Base-by-base conservation (phyloP, 2,329 filamentous ascomycete species). In the Botrytis fragariae region DNA sequence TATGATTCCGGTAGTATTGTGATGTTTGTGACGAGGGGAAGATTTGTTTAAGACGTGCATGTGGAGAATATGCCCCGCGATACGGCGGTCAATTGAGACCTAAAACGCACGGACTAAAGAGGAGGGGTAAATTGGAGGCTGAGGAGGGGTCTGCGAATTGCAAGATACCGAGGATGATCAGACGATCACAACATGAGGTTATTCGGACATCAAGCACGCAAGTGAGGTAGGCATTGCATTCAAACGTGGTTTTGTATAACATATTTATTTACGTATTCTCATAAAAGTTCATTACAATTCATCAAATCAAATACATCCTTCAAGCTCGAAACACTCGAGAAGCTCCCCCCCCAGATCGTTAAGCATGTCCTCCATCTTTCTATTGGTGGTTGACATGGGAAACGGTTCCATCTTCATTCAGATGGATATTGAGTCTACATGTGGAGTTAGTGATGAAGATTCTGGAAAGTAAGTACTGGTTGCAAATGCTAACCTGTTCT, bases 351-450 rank as follows among this genome's bases (percentile, higher is more conserved):
- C 16, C 37, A 48, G 25, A 68, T 37, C 48, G 16, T 37, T 20
- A 42, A 12, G n/a, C 35, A 29, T 18, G 4, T 4, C 25, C 25
- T 20, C 10, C 29, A 18, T 20, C 37, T 61, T 35, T 6, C 48
- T 80, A 81, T 69, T 80, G 77, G 77, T 89, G 86, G 74, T 84
- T 80, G 72, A 91, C 88, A 75, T 89, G 87, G 72, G 86, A 85
- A 62, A 91, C 87, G 22, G 86, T 89, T 67, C 89, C 89, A 73
- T 90, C 87, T 44, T 90, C 86, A 73, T 86, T 85, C 70, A 91
- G 79, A 76, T 89, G 85, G 35, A 91, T 84, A 74, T 91, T 91
- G 75, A 91, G 83, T 60, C 89, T 83, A 72, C 86, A 82, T 83
- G 1, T 25, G 0, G 48, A 45, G 45, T 77, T 61, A 76, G 72